Percentiles rank a stretch among this genome's conserved stretches.
Evolutionary conservation across 768 basidiomycete genomes (phyloP).

Genomic region (Phylloporus scabripes): DNA sequence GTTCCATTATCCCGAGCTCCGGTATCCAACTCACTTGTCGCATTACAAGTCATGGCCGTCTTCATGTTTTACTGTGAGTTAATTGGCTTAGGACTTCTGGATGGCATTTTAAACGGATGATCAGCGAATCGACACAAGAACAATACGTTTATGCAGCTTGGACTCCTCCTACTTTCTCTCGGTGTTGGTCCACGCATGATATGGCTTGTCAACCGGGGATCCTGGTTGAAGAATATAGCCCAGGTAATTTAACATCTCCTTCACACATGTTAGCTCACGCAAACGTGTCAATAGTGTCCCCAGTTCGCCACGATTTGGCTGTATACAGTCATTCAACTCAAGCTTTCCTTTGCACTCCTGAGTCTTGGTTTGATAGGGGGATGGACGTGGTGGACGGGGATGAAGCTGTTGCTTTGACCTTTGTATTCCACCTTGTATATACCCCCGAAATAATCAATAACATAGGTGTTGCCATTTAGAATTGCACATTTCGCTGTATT

Average conservation of each 20-base stretch:
- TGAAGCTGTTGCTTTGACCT: constrained; percentile 40
- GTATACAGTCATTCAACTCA: constrained; percentile 65
- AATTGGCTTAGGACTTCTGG: not conserved
- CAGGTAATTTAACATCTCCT: constrained; percentile 43
- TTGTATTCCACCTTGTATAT: not conserved
- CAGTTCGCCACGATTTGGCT: constrained; percentile 78
- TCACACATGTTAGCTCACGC: not conserved
- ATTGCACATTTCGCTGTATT: too few relatives aligned
- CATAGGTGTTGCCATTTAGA: too few relatives aligned
- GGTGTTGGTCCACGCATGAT: constrained; percentile 60
- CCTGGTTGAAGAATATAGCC: constrained; percentile 66
- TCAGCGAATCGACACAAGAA: constrained; percentile 60
- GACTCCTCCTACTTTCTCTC: constrained; percentile 55
- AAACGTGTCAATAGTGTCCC: constrained; percentile 47
- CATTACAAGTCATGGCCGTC: constrained; percentile 55
- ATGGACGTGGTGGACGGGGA: constrained; percentile 59
- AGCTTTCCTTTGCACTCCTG: constrained; percentile 54
- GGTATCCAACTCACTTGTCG: constrained; percentile 2
- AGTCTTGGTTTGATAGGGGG: constrained; percentile 48
- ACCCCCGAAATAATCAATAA: not conserved
- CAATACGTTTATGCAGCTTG: constrained; percentile 45
- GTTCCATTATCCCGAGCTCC: constrained; percentile 23
- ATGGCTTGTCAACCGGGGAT: constrained; percentile 62
- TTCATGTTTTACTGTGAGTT: constrained; percentile 45
- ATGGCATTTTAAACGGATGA: constrained; percentile 2